phyloP scores from a whole-genome alignment of 495 filamentous ascomycete genomes.

The Aspergillus asperescens region DNA sequence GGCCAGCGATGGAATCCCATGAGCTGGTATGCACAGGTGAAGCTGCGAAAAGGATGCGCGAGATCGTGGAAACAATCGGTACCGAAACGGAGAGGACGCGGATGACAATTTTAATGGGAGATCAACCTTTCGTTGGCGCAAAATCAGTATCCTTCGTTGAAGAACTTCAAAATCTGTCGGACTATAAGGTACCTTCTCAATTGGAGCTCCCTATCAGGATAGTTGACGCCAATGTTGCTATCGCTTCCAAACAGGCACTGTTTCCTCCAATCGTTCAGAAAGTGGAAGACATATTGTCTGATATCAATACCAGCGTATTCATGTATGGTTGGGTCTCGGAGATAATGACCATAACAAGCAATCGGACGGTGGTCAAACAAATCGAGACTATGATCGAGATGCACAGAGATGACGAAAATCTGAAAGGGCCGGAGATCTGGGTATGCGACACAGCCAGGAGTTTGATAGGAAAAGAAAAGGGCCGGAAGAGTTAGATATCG shows the following conservation, averaged over 20 bases:
- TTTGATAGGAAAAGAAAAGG: conserved; percentile 60
- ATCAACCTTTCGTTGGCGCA: conserved; percentile 21
- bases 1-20: conserved; percentile 52
- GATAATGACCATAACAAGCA: conserved; percentile 61
- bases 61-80: conserved; percentile 63
- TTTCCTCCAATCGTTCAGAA: conserved; percentile 36
- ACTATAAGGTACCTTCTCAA: conserved; percentile 44
- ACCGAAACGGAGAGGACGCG: conserved; percentile 56
- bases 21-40: conserved; percentile 58
- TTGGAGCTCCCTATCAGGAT: conserved; percentile 50
- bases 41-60: conserved; percentile 57
- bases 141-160: conserved; percentile 29
- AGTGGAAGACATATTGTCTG: conserved; percentile 45
- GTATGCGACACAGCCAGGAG: conserved; percentile 59
- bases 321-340: conserved; percentile 60
- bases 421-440: conserved; percentile 55
- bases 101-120: conserved; percentile 50
- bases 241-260: conserved; percentile 25
- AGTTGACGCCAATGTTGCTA: conserved; percentile 34
- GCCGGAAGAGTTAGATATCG: conserved; percentile 30
- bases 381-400: conserved; percentile 51
- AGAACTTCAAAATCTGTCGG: conserved; percentile 45
- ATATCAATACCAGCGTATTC: conserved; percentile 64
- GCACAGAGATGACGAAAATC: conserved; percentile 34
- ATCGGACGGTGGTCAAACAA: conserved; percentile 57